These are phyloP conservation scores for Lentinula sp. DNA, from an alignment of 768 basidiomycete genomes.

Conservation along the genomic window DNA sequence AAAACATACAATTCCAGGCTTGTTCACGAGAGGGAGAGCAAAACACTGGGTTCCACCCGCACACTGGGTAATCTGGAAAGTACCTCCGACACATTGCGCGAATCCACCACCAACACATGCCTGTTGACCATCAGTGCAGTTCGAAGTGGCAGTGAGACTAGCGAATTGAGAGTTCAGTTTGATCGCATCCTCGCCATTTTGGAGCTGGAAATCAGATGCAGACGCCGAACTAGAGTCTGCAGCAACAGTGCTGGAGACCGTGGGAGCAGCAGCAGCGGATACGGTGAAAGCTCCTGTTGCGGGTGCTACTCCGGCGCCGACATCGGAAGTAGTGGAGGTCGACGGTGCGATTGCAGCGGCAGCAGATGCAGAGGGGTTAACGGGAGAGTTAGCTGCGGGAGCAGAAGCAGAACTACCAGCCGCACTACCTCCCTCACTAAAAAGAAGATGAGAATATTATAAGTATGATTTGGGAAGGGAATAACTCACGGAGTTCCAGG, in stretches of 20 bases:
- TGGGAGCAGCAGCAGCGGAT: constrained; percentile 9
- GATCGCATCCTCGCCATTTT: constrained; percentile 47
- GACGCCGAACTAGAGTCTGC: constrained; percentile 10
- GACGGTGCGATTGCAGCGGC: constrained; percentile 1
- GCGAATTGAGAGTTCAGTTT: constrained; percentile 47
- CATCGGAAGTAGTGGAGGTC: constrained; percentile 1
- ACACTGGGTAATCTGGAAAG: constrained; percentile 35
- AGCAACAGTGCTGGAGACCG: constrained; percentile 13
- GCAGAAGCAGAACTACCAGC: constrained; percentile 1
- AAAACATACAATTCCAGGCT: constrained; percentile 25
- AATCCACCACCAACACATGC: constrained; percentile 43
- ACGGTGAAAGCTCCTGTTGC: constrained; percentile 12
- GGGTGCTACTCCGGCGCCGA: background rate
- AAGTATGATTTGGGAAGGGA: background rate
- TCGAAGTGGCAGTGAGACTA: constrained; percentile 33
- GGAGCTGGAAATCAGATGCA: constrained; percentile 25
- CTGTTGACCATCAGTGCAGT: constrained; percentile 43
- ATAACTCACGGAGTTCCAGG: constrained; percentile 21
- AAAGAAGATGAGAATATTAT: background rate
- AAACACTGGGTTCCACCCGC: constrained; percentile 27
- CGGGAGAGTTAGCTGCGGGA: background rate
- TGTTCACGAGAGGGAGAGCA: constrained; percentile 37
- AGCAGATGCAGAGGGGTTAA: background rate
- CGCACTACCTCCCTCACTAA: background rate
- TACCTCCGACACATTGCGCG: constrained; percentile 48